Evolutionary conservation across 257 asterid genomes (phyloP), one percentile per base, ranked within the genome.

Genomic region (Nicotiana tomentosiformis): DNA sequence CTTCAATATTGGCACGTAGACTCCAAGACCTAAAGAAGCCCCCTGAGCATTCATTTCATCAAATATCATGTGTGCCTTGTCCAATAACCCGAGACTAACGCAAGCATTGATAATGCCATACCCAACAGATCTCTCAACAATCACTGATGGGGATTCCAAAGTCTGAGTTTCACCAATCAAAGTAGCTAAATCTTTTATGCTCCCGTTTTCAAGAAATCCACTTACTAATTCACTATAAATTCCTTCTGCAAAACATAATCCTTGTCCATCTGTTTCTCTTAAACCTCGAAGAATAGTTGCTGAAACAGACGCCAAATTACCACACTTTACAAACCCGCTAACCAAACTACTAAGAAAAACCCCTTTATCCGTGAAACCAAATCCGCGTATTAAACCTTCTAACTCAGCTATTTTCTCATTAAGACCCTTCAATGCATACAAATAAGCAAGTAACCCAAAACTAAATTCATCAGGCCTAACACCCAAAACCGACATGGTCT

Each of bases 11-110:
- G 98, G 94, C 43, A 88, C 85, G 57, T 92, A 96, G 77, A 92
- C 97, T 33, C 98, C 99, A 29, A 94, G 83, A 70, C 98, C 96
- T 78, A 92, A 60, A 67, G 83, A 70, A 72, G 90, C 92, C 26
- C 92, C 98, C 77, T 87, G 94, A 78, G 92, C 91, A 86, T 92
- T 91, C 94, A 96, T 93, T 84, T 94, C 99, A 81, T 93, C 97
- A 72, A 94, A 90, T 51, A 96, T 88, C 83, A 77, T 86, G 74
- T 93, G 98, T 49, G 98, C 98, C 83, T 93, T 94, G 81, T 91
- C 98, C 64, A 93, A 83, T 62, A 89, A 88, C 56, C 90, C 90
- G 2, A 90, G 95, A 86, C 56, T 84, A 76, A 96, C 84, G 58
- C 98, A 94, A 76, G 98, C 94, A 30, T 56, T 88, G 32, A 96